Base-by-base conservation (phyloP, 2,329 filamentous ascomycete species). In the Coniochaeta sp. region DNA sequence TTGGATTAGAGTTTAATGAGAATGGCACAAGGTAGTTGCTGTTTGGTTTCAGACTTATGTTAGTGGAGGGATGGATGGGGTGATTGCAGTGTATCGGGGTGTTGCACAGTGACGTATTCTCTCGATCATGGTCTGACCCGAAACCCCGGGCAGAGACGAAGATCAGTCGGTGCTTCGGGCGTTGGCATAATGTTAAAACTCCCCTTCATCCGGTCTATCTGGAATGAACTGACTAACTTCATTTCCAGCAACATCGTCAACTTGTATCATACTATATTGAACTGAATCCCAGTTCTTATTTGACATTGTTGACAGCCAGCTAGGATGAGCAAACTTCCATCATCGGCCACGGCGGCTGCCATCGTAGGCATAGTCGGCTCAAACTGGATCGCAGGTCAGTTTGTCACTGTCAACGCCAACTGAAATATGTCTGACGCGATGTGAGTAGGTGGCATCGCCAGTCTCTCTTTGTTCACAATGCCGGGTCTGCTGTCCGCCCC, bases 311-410 rank as follows among this genome's bases (percentile, higher is more conserved):
- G 17, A 19, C 43, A 12, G n/a, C 14, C 33, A 38, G 1, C 17
- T 26, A 60, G 26, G 14, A 64, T 63, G 63, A 52, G 60, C 40
- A 33, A 56, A 55, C 50, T 61, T n/a, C 56, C 59, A 24, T 24
- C 61, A 24, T 47, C 63, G n/a, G 57, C 62, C 26, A 57, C 74
- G 17, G 26, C 75, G 50, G 73, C 73, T 26, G 69, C 72, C 28
- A 70, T 74, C 28, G 73, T 70, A n/a, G 74, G 74, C 61, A 67
- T 77, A 26, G 59, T 73, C 33, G 72, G 73, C 40, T 74, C 74
- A 19, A 70, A 71, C 12, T 77, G 73, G 72, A 65, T 67, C 47
- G 71, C 74, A 12, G 74, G 74, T 74, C 65, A 62, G n/a, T 28
- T 6, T 26, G 26, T 1, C 17, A 19, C 4, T 28, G 4, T 24